Evolutionary conservation across 2,329 filamentous ascomycete genomes (phyloP), one percentile per base, ranked within the genome.

Genomic region (Aspergillus alliaceus): DNA sequence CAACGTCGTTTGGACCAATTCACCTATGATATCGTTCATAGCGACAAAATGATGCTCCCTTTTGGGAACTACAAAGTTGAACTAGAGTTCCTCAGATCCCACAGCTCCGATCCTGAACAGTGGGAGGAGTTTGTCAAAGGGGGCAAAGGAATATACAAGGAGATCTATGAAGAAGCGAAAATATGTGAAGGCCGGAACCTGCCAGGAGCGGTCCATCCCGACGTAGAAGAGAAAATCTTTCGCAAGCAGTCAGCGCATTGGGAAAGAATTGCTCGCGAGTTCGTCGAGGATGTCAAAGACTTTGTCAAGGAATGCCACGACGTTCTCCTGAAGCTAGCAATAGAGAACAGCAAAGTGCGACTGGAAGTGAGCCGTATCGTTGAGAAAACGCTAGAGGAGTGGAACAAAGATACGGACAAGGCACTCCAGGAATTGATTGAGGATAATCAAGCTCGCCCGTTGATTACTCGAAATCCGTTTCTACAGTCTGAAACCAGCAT

Each of bases 191-290:
- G 60, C 18, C 51, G 48, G 6, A 56, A 58, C 29, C 29, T 63
- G 7, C 59, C 59, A 6, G 60, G 60, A 5, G 54, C 32, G 11
- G 55, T 63, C 3, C 58, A 55, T 31, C 55, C 61, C 8, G 59
- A 63, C 18, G 53, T 63, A 6, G 61, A 59, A 34, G 57, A 57
- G 15, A 50, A 31, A 27, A 42, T 59, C 11, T 59, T 59, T 32
- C 56, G 54, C 6, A 49, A 47, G 24, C 52, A 53, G n/a, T 59
- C 59, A 2, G 35, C 42, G 6, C 59, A 59, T 18, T 42, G 39
- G 39, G 39, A 42, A 15, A 2, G 20, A 3, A 42, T 42, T 8
- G 39, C 39, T 22, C 39, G 22, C 2, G 12, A 24, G 12, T 42
- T 42, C n/a, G 14, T 42, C 14, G 39, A 42, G 39, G 39, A 42